A percentile compares a stretch with the other conserved stretches of the same genome.
phyloP scores from a whole-genome alignment of 106 monocot genomes.

The Posidonia australis region DNA sequence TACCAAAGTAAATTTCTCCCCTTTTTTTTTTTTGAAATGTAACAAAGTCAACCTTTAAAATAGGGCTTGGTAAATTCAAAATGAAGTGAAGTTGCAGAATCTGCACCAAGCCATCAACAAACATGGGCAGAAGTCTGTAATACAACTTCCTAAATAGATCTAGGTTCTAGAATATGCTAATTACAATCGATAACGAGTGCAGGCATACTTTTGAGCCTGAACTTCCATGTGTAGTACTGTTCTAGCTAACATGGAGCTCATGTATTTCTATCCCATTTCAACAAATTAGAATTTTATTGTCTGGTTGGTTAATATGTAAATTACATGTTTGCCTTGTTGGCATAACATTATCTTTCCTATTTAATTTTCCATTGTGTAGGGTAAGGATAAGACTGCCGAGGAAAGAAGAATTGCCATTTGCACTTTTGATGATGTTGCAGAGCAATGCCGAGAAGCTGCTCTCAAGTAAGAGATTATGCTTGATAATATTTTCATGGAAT shows the following conservation, averaged over 20 bases:
- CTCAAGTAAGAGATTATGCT: conserved; percentile 35
- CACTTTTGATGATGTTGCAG: conserved; percentile 96
- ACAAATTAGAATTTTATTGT: background rate
- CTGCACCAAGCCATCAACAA: too few species aligned
- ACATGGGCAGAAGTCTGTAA: too few species aligned
- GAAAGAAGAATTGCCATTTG: conserved; percentile 98
- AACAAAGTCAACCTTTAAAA: too few species aligned
- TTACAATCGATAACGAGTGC: background rate
- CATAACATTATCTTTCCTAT: background rate
- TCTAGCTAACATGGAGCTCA: background rate
- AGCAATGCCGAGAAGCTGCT: conserved; percentile 87
- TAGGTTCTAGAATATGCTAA: too few species aligned
- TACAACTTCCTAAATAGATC: too few species aligned
- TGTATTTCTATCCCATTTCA: too few species aligned
- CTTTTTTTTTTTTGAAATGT: too few species aligned
- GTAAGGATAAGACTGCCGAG: conserved; percentile 83
- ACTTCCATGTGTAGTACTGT: background rate
- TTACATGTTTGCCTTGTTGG: background rate
- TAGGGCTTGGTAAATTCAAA: too few species aligned
- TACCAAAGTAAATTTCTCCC: too few species aligned
- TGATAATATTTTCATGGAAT: background rate
- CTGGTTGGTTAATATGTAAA: background rate
- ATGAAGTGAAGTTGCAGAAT: too few species aligned
- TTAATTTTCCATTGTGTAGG: conserved; percentile 27
- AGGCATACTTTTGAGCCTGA: background rate